Percentiles rank a stretch among this genome's conserved stretches.
These are phyloP conservation scores for Hypoxylon crocopeplum DNA, from an alignment of 495 filamentous ascomycete species.

Conservation along the genomic window DNA sequence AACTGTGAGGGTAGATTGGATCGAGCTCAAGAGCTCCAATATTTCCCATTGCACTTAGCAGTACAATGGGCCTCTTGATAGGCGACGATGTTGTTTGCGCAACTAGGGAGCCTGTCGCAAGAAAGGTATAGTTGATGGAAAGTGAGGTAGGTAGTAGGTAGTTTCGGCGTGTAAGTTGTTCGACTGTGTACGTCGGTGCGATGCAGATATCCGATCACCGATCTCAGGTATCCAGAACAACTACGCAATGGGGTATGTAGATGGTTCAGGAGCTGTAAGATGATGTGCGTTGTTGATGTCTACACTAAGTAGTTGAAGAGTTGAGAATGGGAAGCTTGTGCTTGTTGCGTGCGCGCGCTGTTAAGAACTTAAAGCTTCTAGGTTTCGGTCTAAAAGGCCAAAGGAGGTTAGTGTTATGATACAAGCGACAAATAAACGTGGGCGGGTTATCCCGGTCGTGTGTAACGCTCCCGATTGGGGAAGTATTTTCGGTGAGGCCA, in stretches of 20 bases:
- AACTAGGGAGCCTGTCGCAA: background rate
- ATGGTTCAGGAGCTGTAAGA: too few species aligned
- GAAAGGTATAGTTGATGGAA: background rate
- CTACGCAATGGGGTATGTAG: background rate
- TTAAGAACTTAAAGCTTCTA: slow-evolving; percentile 10
- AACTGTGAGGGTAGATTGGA: slow-evolving; percentile 19
- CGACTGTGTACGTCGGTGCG: too few species aligned
- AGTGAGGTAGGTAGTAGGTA: background rate
- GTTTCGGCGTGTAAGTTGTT: background rate
- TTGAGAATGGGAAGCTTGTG: background rate
- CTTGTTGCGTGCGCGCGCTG: slow-evolving; percentile 7
- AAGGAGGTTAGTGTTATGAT: slow-evolving; percentile 20
- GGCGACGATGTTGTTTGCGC: slow-evolving; percentile 1
- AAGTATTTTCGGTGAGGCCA: slow-evolving; percentile 23
- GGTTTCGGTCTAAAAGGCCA: slow-evolving; percentile 22
- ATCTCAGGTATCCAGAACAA: too few species aligned
- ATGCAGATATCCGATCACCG: background rate
- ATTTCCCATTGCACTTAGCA: slow-evolving; percentile 33
- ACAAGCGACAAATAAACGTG: slow-evolving; percentile 18
- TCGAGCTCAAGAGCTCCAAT: slow-evolving; percentile 32
- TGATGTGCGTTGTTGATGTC: background rate
- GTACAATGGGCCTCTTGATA: background rate
- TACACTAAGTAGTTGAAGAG: background rate
- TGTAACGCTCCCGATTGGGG: slow-evolving; percentile 29
- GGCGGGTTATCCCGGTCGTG: slow-evolving; percentile 31